A percentile compares a stretch with the other conserved stretches of the same genome.
These are phyloP conservation scores for Gossypium davidsonii DNA, from an alignment of 441 rosid species.

Conservation along the genomic window DNA sequence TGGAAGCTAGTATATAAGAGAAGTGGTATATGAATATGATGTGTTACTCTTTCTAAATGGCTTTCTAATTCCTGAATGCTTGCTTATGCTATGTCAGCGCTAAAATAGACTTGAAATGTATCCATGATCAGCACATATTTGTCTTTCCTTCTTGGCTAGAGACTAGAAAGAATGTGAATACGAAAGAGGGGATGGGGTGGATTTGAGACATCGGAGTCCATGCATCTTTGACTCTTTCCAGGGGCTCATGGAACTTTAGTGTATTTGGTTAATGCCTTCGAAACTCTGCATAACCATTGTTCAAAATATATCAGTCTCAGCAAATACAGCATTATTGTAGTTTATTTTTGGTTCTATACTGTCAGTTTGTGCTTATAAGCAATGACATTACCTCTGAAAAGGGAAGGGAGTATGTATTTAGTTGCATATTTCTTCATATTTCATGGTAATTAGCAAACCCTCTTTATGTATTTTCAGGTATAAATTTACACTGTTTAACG, in stretches of 20 bases:
- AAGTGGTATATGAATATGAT: neutral
- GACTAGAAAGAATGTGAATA: neutral
- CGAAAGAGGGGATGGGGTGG: neutral
- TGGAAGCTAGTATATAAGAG: neutral
- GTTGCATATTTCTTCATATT: neutral
- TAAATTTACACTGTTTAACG: slow-evolving; percentile 88
- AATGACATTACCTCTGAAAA: neutral
- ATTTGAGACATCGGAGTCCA: neutral
- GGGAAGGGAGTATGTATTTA: neutral
- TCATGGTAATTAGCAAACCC: neutral
- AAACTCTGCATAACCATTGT: neutral
- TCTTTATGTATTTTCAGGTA: slow-evolving; percentile 49
- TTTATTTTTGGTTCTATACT: neutral
- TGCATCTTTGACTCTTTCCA: neutral
- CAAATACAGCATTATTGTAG: neutral
- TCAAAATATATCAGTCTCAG: neutral
- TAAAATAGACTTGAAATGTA: neutral
- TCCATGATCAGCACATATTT: neutral
- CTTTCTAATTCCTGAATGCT: neutral
- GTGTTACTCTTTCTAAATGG: neutral
- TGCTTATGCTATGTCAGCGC: neutral
- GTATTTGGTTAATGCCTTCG: neutral
- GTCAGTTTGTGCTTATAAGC: neutral
- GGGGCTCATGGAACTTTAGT: neutral
- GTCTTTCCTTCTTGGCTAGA: neutral